A percentile compares a stretch with the other conserved stretches of the same genome.
phyloP scores from a whole-genome alignment of 176 grass and related monocot genomes.

The Phoenix dactylifera region DNA sequence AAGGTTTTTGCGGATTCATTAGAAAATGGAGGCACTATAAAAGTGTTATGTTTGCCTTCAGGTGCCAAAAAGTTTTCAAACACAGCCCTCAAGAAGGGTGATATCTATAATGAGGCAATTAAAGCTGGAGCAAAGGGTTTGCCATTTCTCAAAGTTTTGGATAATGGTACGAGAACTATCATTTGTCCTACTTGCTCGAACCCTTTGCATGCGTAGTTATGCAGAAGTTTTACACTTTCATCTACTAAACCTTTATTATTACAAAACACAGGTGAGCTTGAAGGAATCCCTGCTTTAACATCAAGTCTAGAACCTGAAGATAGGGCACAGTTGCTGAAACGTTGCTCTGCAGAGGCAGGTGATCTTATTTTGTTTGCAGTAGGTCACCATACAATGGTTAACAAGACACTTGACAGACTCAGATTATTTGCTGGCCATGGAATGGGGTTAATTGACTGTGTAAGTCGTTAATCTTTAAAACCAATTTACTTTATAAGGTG shows the following conservation, averaged over 20 bases:
- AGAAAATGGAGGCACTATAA: slow-evolving; percentile 63
- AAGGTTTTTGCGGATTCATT: slow-evolving; percentile 89
- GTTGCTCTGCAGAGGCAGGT: slow-evolving; percentile 41
- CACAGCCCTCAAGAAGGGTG: slow-evolving; percentile 90
- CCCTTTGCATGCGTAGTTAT: too few relatives aligned
- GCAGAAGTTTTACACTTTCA: too few relatives aligned
- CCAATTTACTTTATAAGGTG: background rate
- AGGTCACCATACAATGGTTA: slow-evolving; percentile 49
- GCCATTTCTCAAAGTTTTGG: slow-evolving; percentile 89
- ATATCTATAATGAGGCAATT: slow-evolving; percentile 72
- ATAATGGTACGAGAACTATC: slow-evolving; percentile 43
- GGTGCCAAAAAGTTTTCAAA: slow-evolving; percentile 82
- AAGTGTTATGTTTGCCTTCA: slow-evolving; percentile 63
- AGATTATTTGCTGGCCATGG: slow-evolving; percentile 66
- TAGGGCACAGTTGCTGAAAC: slow-evolving; percentile 45
- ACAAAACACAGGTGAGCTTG: slow-evolving; percentile 55
- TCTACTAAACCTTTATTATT: background rate
- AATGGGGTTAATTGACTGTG: slow-evolving; percentile 65
- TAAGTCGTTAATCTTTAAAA: slow-evolving; percentile 25
- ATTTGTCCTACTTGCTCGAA: too few relatives aligned
- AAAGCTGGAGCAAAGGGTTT: slow-evolving; percentile 94
- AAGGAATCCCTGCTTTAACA: slow-evolving; percentile 64
- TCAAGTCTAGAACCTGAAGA: slow-evolving; percentile 64
- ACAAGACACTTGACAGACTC: slow-evolving; percentile 64
- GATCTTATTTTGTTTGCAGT: slow-evolving; percentile 95